Conservation (phyloP, 75 land plant genomes). For the Azolla pinnata region DNA sequence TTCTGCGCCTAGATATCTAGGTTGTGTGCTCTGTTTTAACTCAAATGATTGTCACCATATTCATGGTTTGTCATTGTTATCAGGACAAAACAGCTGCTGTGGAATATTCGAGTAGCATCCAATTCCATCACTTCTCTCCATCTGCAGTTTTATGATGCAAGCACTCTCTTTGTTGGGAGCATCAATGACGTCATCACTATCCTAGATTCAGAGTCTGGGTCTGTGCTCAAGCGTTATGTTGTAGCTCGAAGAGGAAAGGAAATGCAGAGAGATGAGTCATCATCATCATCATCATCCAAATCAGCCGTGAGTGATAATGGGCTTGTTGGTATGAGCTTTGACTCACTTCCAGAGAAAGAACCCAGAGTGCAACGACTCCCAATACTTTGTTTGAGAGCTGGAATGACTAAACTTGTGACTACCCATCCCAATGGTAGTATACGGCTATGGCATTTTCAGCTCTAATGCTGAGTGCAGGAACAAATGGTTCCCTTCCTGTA, state of each 20-base stretch:
- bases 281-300: background rate
- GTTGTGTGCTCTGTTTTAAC: background rate
- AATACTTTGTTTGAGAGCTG: slow-evolving; percentile 60
- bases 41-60: background rate
- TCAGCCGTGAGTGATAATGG: background rate
- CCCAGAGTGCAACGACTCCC: slow-evolving; percentile 33
- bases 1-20: background rate
- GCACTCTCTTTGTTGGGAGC: slow-evolving; percentile 54
- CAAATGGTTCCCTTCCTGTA: too few relatives aligned
- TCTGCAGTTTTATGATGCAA: slow-evolving; percentile 39
- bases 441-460: slow-evolving; percentile 49
- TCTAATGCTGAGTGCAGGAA: too few relatives aligned
- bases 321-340: slow-evolving; percentile 13
- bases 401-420: slow-evolving; percentile 69
- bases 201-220: slow-evolving; percentile 49
- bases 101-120: slow-evolving; percentile 51
- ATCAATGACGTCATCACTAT: slow-evolving; percentile 63
- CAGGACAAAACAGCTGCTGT: slow-evolving; percentile 46
- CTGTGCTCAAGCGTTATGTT: slow-evolving; percentile 32
- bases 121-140: slow-evolving; percentile 56
- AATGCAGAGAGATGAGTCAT: background rate
- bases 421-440: slow-evolving; percentile 50
- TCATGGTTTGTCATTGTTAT: background rate
- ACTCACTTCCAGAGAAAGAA: slow-evolving; percentile 26
- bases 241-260: slow-evolving; percentile 2